Conservation (phyloP, 768 basidiomycete species). For the Lentinula detonsa region DNA sequence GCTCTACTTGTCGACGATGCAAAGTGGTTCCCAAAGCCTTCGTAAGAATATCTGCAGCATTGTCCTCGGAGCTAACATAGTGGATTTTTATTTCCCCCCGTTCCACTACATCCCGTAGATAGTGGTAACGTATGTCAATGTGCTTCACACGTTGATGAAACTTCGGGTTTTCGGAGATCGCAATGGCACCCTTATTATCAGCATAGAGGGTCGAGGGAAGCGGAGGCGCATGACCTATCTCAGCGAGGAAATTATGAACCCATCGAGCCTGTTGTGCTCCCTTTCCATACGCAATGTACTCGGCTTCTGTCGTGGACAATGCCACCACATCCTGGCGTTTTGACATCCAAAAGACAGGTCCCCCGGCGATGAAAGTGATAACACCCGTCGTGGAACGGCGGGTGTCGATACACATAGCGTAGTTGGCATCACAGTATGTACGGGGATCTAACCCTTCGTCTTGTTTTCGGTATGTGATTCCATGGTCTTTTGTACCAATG, state of each 20-base stretch:
- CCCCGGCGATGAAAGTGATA: not conserved
- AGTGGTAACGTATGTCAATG: slow-evolving; percentile 8
- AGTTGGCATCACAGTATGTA: not conserved
- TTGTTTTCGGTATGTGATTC: not conserved
- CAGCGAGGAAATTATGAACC: too few species aligned
- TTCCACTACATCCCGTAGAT: too few species aligned
- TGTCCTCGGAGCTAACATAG: slow-evolving; percentile 15
- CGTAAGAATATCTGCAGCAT: slow-evolving; percentile 18
- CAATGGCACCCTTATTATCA: too few species aligned
- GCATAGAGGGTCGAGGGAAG: slow-evolving; percentile 6
- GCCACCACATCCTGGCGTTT: not conserved
- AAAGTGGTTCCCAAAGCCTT: not conserved
- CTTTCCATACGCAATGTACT: not conserved
- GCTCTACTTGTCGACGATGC: not conserved
- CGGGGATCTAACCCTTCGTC: not conserved
- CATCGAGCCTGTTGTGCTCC: too few species aligned
- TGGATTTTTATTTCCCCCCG: not conserved
- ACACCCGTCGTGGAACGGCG: not conserved
- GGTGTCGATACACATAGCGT: not conserved
- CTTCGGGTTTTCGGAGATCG: too few species aligned
- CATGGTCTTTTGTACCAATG: too few species aligned
- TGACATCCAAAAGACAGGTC: not conserved
- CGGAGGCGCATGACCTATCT: not conserved
- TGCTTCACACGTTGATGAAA: slow-evolving; percentile 21
- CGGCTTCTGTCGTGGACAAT: not conserved